A percentile compares a stretch with the other conserved stretches of the same genome.
Conservation (phyloP, 228 moss, liverwort and hornwort genomes). For the Sphagnum fallax region DNA sequence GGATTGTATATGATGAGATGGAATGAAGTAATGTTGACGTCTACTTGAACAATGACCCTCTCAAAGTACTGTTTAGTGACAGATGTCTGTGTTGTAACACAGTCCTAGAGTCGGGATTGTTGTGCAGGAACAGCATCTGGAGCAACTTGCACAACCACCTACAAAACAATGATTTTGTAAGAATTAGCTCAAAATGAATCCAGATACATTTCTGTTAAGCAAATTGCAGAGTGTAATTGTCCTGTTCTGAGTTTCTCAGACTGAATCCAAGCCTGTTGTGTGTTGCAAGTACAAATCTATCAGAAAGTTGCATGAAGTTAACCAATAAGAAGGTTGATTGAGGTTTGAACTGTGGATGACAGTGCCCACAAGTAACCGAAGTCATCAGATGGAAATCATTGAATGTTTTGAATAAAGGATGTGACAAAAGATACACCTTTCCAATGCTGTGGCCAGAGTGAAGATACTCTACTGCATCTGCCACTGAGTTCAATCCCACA, state of each 20-base stretch:
- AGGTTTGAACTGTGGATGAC: not conserved
- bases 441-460: slow-evolving; percentile 86
- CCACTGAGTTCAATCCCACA: slow-evolving; percentile 63
- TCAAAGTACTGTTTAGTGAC: too few species aligned
- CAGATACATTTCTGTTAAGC: too few species aligned
- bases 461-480: slow-evolving; percentile 82
- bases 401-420: not conserved
- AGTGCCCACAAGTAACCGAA: not conserved
- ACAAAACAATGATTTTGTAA: not conserved
- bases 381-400: not conserved
- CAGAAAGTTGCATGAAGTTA: not conserved
- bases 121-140: slow-evolving; percentile 7
- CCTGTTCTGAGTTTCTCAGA: too few species aligned
- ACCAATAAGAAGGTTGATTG: not conserved
- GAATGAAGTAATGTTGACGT: too few species aligned
- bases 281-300: not conserved
- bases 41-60: too few species aligned
- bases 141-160: slow-evolving; percentile 17
- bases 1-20: too few species aligned
- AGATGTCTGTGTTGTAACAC: too few species aligned
- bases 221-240: too few species aligned
- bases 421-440: slow-evolving; percentile 45
- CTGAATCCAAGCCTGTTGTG: not conserved
- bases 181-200: not conserved
- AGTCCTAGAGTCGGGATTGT: slow-evolving; percentile 6